phyloP scores from a whole-genome alignment of 2,329 filamentous ascomycete genomes.

The Ophiostoma perfectum region DNA sequence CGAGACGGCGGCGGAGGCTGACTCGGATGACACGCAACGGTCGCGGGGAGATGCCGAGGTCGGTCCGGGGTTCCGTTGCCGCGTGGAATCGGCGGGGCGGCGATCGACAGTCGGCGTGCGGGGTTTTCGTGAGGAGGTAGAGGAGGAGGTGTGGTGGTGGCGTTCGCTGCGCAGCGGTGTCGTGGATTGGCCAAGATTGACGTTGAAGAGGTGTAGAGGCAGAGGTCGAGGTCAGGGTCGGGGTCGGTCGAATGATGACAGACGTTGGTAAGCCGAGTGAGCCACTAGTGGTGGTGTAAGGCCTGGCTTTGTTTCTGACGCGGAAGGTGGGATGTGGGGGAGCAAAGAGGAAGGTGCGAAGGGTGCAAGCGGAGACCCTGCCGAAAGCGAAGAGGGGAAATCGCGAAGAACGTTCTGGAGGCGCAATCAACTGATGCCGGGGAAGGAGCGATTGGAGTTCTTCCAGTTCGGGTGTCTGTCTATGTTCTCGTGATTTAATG shows the following conservation, averaged over 20 bases:
- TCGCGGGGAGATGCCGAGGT: not conserved
- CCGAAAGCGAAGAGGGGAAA: slow-evolving; percentile 4
- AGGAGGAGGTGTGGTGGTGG: not conserved
- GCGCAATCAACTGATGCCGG: not conserved
- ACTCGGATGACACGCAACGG: too few relatives aligned
- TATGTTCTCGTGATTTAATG: too few relatives aligned
- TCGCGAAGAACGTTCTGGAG: slow-evolving; percentile 4
- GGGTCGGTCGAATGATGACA: not conserved
- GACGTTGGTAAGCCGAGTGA: not conserved
- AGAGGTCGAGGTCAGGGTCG: not conserved
- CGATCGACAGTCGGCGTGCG: slow-evolving; percentile 3
- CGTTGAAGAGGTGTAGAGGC: not conserved
- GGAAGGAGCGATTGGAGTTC: not conserved
- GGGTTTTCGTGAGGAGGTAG: not conserved
- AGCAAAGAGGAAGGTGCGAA: slow-evolving; percentile 6
- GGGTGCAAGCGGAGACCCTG: slow-evolving; percentile 12
- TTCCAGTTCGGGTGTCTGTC: not conserved
- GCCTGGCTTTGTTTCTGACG: not conserved
- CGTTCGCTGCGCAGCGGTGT: not conserved
- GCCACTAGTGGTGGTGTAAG: slow-evolving; percentile 6
- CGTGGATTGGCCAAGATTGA: not conserved
- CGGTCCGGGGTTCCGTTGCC: not conserved
- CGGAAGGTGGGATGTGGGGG: slow-evolving; percentile 12
- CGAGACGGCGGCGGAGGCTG: too few relatives aligned
- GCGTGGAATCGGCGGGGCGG: slow-evolving; percentile 1